Evolutionary conservation across 2,329 filamentous ascomycete genomes (phyloP).

Genomic region (Diaporthe ilicicola): DNA sequence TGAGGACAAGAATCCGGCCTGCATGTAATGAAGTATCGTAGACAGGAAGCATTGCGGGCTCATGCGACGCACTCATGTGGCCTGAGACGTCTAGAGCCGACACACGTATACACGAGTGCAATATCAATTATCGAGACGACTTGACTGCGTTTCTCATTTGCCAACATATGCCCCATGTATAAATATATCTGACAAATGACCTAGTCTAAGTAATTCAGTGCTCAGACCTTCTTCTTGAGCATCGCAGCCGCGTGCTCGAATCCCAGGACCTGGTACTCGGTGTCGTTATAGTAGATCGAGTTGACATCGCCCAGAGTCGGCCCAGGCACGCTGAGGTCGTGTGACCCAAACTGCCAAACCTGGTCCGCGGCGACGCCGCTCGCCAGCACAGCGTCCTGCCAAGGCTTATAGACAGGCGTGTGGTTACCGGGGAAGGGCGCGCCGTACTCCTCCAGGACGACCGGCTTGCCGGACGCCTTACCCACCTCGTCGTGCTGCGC

Average conservation of each 20-base stretch:
- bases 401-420: conserved; percentile 28
- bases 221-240: conserved; percentile 24
- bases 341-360: conserved; percentile 33
- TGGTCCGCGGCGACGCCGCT: conserved; percentile 32
- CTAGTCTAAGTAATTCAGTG: neutral
- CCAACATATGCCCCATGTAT: neutral
- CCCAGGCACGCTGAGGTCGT: conserved; percentile 26
- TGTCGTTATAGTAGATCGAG: conserved; percentile 28
- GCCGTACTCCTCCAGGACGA: conserved; percentile 34
- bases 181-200: neutral
- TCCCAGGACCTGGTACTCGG: conserved; percentile 28
- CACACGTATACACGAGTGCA: neutral
- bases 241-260: conserved; percentile 28
- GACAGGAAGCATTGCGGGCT: too few species aligned
- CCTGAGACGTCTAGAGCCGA: neutral
- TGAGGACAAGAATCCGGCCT: too few species aligned
- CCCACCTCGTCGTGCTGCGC: conserved; percentile 29
- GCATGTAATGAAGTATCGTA: too few species aligned
- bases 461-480: conserved; percentile 28
- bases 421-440: conserved; percentile 30
- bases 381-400: conserved; percentile 31
- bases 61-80: neutral
- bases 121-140: neutral
- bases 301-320: conserved; percentile 26
- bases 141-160: neutral